A percentile compares a stretch with the other conserved stretches of the same genome.
These are phyloP conservation scores for Mucor indicus DNA, from an alignment of 371 early-diverging fungal species.

Conservation along the genomic window DNA sequence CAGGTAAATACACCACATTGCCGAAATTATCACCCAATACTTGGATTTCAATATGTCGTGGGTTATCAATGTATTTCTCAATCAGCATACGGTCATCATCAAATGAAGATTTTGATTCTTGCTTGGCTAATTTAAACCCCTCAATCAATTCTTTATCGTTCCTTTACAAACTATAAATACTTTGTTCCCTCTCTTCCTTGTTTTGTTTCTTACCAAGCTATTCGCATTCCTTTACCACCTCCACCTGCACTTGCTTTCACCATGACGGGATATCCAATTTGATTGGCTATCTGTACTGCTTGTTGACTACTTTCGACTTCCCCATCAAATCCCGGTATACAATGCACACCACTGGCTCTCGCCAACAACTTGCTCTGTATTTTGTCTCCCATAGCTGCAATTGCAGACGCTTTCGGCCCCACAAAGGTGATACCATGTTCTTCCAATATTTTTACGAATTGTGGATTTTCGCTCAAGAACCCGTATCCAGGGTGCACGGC, in stretches of 20 bases:
- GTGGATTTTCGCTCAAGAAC: slow-evolving; percentile 80
- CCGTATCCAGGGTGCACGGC: slow-evolving; percentile 90
- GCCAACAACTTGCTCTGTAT: slow-evolving; percentile 73
- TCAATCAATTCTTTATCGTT: slow-evolving; percentile 70
- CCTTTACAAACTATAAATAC: slow-evolving; percentile 11
- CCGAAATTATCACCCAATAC: slow-evolving; percentile 77
- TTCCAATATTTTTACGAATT: slow-evolving; percentile 67
- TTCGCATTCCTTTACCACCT: slow-evolving; percentile 89
- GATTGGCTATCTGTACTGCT: slow-evolving; percentile 47
- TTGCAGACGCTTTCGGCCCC: slow-evolving; percentile 73
- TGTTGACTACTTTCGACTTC: slow-evolving; percentile 43
- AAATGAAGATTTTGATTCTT: slow-evolving; percentile 82
- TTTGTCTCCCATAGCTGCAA: slow-evolving; percentile 93
- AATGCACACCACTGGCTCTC: slow-evolving; percentile 61
- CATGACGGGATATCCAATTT: slow-evolving; percentile 78
- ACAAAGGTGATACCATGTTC: slow-evolving; percentile 68
- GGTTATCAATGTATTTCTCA: slow-evolving; percentile 87
- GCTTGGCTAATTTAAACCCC: slow-evolving; percentile 75
- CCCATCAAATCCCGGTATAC: slow-evolving; percentile 69
- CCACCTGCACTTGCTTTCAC: slow-evolving; percentile 86
- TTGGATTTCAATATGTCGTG: slow-evolving; percentile 87
- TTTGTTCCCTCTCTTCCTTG: background rate
- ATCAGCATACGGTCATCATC: slow-evolving; percentile 86
- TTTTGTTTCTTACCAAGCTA: slow-evolving; percentile 51
- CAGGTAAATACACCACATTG: slow-evolving; percentile 80